phyloP scores from a whole-genome alignment of 2,329 filamentous ascomycete genomes.

The Scopulariopsis brevicaulis region DNA sequence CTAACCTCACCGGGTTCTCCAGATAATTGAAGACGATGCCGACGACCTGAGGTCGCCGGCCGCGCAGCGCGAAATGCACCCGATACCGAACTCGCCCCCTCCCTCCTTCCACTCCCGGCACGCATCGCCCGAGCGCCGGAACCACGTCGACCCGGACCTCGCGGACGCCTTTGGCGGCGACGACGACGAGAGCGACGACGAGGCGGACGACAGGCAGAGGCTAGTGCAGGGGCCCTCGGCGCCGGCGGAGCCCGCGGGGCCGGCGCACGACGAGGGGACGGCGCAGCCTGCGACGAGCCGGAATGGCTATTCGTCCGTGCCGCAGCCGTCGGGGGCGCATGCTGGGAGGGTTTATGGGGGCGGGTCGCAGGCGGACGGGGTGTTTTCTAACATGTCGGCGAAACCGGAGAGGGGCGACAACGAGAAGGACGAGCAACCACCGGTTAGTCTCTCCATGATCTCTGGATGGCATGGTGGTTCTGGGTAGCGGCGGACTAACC shows the following conservation, averaged over 20 bases:
- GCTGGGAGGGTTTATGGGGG: constrained; percentile 47
- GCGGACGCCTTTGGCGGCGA: constrained; percentile 89
- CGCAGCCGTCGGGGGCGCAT: neutral
- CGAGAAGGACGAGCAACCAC: constrained; percentile 79
- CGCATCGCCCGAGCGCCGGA: constrained; percentile 38
- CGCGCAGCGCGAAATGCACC: constrained; percentile 13
- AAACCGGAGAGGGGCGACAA: constrained; percentile 68
- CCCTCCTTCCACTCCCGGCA: constrained; percentile 84
- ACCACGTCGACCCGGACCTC: constrained; percentile 61
- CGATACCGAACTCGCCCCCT: constrained; percentile 48
- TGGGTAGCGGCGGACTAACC: neutral
- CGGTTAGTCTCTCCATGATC: constrained; percentile 48
- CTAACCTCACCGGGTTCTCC: constrained; percentile 5
- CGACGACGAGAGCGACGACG: constrained; percentile 64
- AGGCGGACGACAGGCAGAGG: constrained; percentile 72
- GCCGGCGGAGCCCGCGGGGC: constrained; percentile 11
- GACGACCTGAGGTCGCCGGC: constrained; percentile 25
- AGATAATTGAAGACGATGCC: constrained; percentile 50
- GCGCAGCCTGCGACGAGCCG: constrained; percentile 5
- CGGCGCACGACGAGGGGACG: neutral
- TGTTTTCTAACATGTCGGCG: constrained; percentile 89
- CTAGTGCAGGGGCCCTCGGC: constrained; percentile 59
- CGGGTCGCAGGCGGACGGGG: constrained; percentile 77
- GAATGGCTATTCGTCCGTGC: constrained; percentile 3
- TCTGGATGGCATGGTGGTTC: neutral